Conservation (phyloP, 2,329 filamentous ascomycete genomes). For the Alternaria novae-zelandiae region DNA sequence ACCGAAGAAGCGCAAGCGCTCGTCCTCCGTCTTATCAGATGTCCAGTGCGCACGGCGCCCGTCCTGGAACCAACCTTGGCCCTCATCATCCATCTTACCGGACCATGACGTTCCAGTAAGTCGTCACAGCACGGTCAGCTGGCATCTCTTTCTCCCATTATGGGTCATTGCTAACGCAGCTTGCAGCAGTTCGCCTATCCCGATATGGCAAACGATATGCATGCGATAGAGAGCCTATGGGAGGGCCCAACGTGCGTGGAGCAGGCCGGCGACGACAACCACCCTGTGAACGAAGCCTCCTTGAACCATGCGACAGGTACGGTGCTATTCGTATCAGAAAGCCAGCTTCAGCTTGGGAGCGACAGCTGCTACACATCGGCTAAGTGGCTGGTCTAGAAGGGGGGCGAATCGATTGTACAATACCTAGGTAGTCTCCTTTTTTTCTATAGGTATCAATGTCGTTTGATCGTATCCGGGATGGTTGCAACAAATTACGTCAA, state of each 20-base stretch:
- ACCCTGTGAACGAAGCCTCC: not conserved
- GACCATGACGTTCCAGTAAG: not conserved
- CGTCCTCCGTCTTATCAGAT: not conserved
- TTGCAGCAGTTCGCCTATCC: not conserved
- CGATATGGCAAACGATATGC: not conserved
- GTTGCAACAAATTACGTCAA: not conserved
- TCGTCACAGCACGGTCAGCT: not conserved
- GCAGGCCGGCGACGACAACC: not conserved
- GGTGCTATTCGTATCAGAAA: not conserved
- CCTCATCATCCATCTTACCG: not conserved
- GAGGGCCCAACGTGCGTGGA: not conserved
- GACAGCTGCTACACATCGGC: not conserved
- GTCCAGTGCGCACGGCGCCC: not conserved
- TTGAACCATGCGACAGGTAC: not conserved
- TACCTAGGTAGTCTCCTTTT: too few relatives aligned
- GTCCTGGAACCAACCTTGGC: not conserved
- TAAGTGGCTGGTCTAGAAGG: not conserved
- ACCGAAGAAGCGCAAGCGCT: not conserved
- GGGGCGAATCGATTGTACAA: too few relatives aligned
- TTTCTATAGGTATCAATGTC: not conserved
- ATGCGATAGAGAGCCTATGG: not conserved
- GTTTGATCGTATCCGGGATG: not conserved
- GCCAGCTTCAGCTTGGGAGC: not conserved
- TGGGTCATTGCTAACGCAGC: not conserved
- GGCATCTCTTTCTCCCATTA: not conserved